Conservation (phyloP, 768 basidiomycete species). For the Lactarius vividus region DNA sequence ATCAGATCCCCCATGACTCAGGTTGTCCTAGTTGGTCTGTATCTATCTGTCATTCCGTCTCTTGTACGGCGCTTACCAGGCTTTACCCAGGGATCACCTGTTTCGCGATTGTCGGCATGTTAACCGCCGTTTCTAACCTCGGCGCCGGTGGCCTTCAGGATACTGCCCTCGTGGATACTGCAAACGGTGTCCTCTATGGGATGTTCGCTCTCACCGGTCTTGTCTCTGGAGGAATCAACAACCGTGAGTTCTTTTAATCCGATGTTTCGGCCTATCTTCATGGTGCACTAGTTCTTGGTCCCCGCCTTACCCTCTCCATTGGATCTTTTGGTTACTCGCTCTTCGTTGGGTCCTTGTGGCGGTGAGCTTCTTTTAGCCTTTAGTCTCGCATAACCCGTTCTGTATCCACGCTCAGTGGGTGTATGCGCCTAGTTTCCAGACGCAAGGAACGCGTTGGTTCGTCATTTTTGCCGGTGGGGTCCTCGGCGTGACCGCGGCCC, state of each 20-base stretch:
- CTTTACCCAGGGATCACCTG: slow-evolving; percentile 25
- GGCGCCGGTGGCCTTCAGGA: slow-evolving; percentile 43
- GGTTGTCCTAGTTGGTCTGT: slow-evolving; percentile 26
- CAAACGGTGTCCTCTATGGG: slow-evolving; percentile 45
- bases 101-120: slow-evolving; percentile 42
- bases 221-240: slow-evolving; percentile 40
- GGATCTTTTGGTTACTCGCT: slow-evolving; percentile 53
- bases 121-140: slow-evolving; percentile 38
- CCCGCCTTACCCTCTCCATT: slow-evolving; percentile 46
- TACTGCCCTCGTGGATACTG: slow-evolving; percentile 39
- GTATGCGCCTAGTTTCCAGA: slow-evolving; percentile 35
- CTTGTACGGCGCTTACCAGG: neutral
- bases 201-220: slow-evolving; percentile 44
- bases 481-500: slow-evolving; percentile 49
- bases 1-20: slow-evolving; percentile 26
- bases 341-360: slow-evolving; percentile 49
- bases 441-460: slow-evolving; percentile 43
- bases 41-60: no score
- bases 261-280: neutral
- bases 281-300: slow-evolving; percentile 40
- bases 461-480: slow-evolving; percentile 49
- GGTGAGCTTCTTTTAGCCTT: slow-evolving; percentile 31
- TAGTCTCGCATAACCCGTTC: neutral
- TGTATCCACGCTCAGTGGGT: neutral
- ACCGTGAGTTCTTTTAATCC: slow-evolving; percentile 29